phyloP scores from a whole-genome alignment of 1,139 yeast species.

The Candida sp. region DNA sequence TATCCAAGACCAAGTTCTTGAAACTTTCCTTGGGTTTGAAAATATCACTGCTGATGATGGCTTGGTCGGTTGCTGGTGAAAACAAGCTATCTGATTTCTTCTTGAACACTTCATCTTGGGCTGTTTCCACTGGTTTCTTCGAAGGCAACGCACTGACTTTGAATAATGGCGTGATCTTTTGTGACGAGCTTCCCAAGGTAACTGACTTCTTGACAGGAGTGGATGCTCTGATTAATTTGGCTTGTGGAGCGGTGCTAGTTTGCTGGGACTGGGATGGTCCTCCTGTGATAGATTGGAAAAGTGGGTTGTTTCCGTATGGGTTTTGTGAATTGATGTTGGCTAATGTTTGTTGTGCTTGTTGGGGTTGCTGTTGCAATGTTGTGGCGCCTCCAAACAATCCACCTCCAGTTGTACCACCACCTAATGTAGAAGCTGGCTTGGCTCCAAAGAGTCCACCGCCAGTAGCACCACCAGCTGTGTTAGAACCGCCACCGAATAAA shows the following conservation, averaged over 20 bases:
- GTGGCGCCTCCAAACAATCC: constrained; percentile 43
- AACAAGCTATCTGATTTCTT: constrained; percentile 23
- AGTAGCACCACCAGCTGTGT: constrained; percentile 13
- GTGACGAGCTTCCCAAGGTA: constrained; percentile 65
- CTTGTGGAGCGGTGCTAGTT: constrained; percentile 42
- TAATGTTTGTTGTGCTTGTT: constrained; percentile 33
- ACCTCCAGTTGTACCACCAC: constrained; percentile 14
- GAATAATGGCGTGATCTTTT: constrained; percentile 53
- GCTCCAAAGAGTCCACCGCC: constrained; percentile 37
- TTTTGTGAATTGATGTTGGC: constrained; percentile 59
- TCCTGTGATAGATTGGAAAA: constrained; percentile 51
- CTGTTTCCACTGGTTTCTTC: constrained; percentile 16
- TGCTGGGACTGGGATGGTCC: constrained; percentile 20
- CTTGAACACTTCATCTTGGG: constrained; percentile 18
- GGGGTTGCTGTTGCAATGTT: constrained; percentile 19
- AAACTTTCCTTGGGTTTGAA: constrained; percentile 68
- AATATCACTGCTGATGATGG: constrained; percentile 72
- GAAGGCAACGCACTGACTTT: constrained; percentile 23
- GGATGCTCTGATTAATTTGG: constrained; percentile 49
- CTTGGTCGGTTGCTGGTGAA: constrained; percentile 57
- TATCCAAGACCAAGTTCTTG: constrained; percentile 61
- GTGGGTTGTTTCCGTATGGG: constrained; percentile 76
- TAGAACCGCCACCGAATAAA: constrained; percentile 42
- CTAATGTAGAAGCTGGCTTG: constrained; percentile 15
- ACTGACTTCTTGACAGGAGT: constrained; percentile 55